These are phyloP conservation scores for Penicillium sp. DNA, from an alignment of 2,329 filamentous ascomycete species.

Conservation along the genomic window DNA sequence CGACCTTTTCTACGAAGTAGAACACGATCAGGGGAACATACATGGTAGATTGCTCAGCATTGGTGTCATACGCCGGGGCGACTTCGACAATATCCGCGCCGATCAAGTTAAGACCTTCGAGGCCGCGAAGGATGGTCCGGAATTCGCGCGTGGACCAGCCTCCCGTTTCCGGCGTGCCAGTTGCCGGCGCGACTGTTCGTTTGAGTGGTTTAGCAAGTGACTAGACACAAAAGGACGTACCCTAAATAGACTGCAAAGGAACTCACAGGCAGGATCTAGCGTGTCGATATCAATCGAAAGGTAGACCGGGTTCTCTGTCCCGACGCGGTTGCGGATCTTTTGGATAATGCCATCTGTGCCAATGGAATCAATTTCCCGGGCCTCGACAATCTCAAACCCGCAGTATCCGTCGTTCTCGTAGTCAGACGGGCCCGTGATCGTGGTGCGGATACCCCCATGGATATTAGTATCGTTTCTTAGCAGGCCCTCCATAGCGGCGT, in stretches of 20 bases:
- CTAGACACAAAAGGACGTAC: too few species aligned
- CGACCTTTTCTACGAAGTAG: too few species aligned
- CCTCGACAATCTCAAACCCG: constrained; percentile 79
- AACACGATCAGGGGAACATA: too few species aligned
- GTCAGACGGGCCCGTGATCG: constrained; percentile 72
- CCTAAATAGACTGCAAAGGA: too few species aligned
- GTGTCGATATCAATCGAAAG: constrained; percentile 64
- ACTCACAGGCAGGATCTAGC: neutral
- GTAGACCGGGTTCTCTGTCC: constrained; percentile 73
- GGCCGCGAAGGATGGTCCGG: constrained; percentile 57
- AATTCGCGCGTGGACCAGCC: constrained; percentile 63
- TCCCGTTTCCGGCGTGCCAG: constrained; percentile 61
- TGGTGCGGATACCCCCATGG: constrained; percentile 83
- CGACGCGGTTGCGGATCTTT: constrained; percentile 74
- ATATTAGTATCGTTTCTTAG: constrained; percentile 81
- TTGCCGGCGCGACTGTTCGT: constrained; percentile 48
- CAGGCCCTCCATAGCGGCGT: constrained; percentile 74
- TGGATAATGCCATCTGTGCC: constrained; percentile 55
- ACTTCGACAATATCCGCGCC: too few species aligned
- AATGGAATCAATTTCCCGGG: constrained; percentile 67
- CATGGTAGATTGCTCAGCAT: too few species aligned
- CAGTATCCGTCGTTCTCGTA: constrained; percentile 85
- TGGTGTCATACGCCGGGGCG: too few species aligned
- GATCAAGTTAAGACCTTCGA: constrained; percentile 57
- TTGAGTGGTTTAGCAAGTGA: too few species aligned